Evolutionary conservation across 106 monocot genomes (phyloP).

Genomic region (Platanthera guangdongensis): DNA sequence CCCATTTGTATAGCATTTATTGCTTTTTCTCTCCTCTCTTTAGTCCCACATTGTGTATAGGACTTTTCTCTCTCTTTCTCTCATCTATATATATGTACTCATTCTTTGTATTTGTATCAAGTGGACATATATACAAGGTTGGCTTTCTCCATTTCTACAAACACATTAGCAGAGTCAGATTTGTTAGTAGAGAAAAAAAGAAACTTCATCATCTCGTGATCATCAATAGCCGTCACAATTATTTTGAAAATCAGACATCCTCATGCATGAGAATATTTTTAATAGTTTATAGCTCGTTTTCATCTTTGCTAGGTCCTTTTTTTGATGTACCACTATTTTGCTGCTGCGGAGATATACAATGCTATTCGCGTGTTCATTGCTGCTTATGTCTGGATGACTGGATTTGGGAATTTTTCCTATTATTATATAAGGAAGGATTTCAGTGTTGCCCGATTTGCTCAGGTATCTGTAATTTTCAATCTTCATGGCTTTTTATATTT

Average conservation of each 20-base stretch:
- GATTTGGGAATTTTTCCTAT: conserved; percentile 95
- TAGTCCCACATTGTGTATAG: too few relatives aligned
- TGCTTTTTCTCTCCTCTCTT: too few relatives aligned
- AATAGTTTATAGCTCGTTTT: neutral
- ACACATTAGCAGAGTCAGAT: neutral
- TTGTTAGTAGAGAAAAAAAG: neutral
- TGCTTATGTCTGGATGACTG: conserved; percentile 97
- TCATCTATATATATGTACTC: too few relatives aligned
- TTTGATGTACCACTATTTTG: conserved; percentile 97
- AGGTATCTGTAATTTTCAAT: conserved; percentile 33
- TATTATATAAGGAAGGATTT: conserved; percentile 92
- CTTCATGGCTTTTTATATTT: neutral
- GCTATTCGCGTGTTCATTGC: conserved; percentile 95
- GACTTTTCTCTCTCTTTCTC: too few relatives aligned
- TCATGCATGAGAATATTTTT: neutral
- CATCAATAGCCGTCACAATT: neutral
- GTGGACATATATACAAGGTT: too few relatives aligned
- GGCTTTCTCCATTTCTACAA: too few relatives aligned
- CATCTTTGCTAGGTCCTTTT: conserved; percentile 58
- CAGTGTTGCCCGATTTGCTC: conserved; percentile 80
- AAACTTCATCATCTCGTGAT: neutral
- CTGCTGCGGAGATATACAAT: conserved; percentile 89
- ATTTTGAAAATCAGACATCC: neutral
- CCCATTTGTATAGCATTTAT: too few relatives aligned
- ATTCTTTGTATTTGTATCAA: too few relatives aligned